Base-by-base conservation (phyloP, 163 green algal species). In the Scenedesmus sp. region DNA sequence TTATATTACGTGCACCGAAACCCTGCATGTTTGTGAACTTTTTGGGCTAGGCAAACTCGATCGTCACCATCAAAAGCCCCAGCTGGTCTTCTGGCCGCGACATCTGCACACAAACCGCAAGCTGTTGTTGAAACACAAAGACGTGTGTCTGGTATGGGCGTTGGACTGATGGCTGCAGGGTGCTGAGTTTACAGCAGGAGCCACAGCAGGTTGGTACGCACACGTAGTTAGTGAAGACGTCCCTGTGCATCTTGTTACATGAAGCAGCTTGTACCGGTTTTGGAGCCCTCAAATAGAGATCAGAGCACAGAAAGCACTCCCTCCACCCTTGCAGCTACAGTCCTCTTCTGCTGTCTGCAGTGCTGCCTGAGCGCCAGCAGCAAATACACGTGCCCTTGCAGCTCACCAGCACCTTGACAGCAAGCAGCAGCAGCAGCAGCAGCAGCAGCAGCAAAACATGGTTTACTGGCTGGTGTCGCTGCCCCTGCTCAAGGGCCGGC, bases 391-490 rank as follows among this genome's bases (percentile, higher is more conserved):
- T 35, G 33, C 42, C 68, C 26, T 2, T 3, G 43, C 43, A 65
- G 79, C 13, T 6, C 33, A 24, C 10, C 43, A 68, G 37, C 42
- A 42, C 35, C 33, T 12, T 15, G n/a, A 10, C 72, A n/a, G 72
- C 18, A 51, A 1, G 1, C 22, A 40, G 79, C 0, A 22, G 43
- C 79, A 85, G 79, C 79, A n/a, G 9, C 26, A 26, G 44, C 26
- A 56, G 40, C 10, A 46, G 42, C 42, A n/a, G n/a, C n/a, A n/a
- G n/a, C n/a, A n/a, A n/a, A n/a, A n/a, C 53, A 88, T 88, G 56
- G 53, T 81, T 1, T 92, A 90, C 37, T 92, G 89, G 89, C 73
- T 92, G 22, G 68, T 92, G 49, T 59, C 53, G 37, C 89, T 92
- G 83, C 89, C 89, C 20, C 65, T 92, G 83, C 73, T 85, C 26